A percentile compares a stretch with the other conserved stretches of the same genome.
Conservation (phyloP, 495 filamentous ascomycete species). For the Neohortaea acidophila region DNA sequence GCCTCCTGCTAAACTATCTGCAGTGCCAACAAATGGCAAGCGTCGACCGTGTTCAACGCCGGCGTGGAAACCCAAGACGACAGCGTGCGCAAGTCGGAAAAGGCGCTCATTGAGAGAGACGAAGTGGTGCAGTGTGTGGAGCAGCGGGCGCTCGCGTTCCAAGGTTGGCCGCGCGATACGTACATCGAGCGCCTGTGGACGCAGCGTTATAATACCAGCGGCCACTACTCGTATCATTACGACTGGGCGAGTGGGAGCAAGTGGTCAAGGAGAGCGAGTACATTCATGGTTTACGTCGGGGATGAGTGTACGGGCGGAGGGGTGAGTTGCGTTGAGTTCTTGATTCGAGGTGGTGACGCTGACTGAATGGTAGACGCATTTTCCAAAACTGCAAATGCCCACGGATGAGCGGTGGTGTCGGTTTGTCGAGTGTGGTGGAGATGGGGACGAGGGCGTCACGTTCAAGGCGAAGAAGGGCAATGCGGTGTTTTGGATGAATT, state of each 20-base stretch:
- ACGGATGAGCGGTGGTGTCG: conserved; percentile 35
- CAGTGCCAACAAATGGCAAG: conserved; percentile 36
- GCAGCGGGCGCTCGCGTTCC: conserved; percentile 50
- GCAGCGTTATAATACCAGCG: conserved; percentile 42
- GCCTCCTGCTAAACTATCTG: not conserved
- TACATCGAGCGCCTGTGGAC: conserved; percentile 48
- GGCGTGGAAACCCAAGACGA: conserved; percentile 32
- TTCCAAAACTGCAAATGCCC: conserved; percentile 10
- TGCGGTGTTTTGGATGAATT: conserved; percentile 65
- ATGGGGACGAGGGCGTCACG: conserved; percentile 41
- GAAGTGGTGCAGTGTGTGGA: conserved; percentile 51
- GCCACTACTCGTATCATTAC: conserved; percentile 45
- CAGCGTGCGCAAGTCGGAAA: conserved; percentile 39
- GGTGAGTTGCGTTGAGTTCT: not conserved
- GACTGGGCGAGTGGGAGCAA: conserved; percentile 33
- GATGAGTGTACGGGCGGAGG: conserved; percentile 40
- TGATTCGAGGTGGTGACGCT: not conserved
- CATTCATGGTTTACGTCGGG: conserved; percentile 44
- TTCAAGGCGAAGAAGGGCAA: conserved; percentile 54
- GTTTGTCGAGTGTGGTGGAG: conserved; percentile 43
- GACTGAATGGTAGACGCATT: conserved; percentile 8
- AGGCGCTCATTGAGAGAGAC: conserved; percentile 43
- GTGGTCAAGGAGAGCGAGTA: conserved; percentile 22
- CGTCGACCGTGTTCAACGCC: conserved; percentile 40
- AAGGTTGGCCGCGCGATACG: conserved; percentile 46